Conservation (phyloP, 305 asterid species). For the Plantago coronopus region DNA sequence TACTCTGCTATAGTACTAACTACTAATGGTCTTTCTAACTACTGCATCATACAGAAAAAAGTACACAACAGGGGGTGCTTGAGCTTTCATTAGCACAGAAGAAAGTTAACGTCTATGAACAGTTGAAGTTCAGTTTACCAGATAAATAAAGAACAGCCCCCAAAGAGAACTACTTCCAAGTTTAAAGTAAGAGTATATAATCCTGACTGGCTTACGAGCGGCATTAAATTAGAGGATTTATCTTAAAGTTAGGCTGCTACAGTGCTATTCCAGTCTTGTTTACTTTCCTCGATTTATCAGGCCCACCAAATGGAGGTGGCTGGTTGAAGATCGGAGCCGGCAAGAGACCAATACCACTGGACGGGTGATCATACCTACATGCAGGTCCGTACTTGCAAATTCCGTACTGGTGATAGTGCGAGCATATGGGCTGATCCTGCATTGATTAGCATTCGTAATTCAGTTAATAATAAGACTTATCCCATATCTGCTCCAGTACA, state of each 20-base stretch:
- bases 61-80: not conserved
- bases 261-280: constrained; percentile 19
- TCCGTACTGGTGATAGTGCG: constrained; percentile 28
- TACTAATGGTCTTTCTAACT: too few species aligned
- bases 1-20: too few species aligned
- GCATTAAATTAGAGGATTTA: constrained; percentile 1
- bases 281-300: constrained; percentile 13
- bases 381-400: constrained; percentile 34
- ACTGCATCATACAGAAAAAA: not conserved
- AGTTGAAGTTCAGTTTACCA: constrained; percentile 12
- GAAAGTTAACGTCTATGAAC: constrained; percentile 2
- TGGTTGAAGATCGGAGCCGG: constrained; percentile 12
- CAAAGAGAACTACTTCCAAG: constrained; percentile 9
- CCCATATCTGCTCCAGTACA: not conserved
- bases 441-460: not conserved
- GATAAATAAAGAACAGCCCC: constrained; percentile 16
- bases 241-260: constrained; percentile 13
- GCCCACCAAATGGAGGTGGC: constrained; percentile 18
- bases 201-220: constrained; percentile 4
- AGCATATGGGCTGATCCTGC: constrained; percentile 31
- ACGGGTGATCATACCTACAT: constrained; percentile 30
- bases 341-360: constrained; percentile 8
- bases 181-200: constrained; percentile 2
- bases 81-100: constrained; percentile 1
- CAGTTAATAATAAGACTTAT: too few species aligned